These are phyloP conservation scores for Sungouiozyma ichnusensis DNA, from an alignment of 805 yeast species.

Conservation along the genomic window DNA sequence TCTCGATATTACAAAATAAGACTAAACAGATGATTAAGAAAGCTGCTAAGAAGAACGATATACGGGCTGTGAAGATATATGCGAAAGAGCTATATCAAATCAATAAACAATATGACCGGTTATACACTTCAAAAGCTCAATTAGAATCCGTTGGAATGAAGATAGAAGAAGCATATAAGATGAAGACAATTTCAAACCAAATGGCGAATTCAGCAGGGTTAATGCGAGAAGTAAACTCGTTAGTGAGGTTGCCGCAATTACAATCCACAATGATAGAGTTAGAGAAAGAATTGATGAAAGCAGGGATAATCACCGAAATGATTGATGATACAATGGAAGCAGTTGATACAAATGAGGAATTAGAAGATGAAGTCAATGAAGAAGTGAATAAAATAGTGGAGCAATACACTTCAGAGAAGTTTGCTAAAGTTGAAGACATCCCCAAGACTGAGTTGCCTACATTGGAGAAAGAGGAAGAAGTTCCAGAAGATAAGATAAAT, in stretches of 20 bases:
- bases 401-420: constrained; percentile 35
- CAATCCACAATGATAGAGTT: constrained; percentile 76
- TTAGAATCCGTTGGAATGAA: constrained; percentile 80
- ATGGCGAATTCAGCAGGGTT: constrained; percentile 67
- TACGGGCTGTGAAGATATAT: constrained; percentile 62
- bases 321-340: constrained; percentile 79
- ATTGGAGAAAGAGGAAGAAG: constrained; percentile 25
- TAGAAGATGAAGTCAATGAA: constrained; percentile 54
- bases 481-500: constrained; percentile 35
- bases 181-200: constrained; percentile 72
- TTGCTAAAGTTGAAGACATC: constrained; percentile 28
- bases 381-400: constrained; percentile 55
- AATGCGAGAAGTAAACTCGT: constrained; percentile 78
- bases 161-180: constrained; percentile 81
- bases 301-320: constrained; percentile 90
- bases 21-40: constrained; percentile 67
- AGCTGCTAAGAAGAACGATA: constrained; percentile 67
- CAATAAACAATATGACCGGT: constrained; percentile 60
- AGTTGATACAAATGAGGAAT: constrained; percentile 39
- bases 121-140: constrained; percentile 75
- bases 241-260: constrained; percentile 71
- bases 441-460: constrained; percentile 26
- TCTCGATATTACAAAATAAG: constrained; percentile 60
- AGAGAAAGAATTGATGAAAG: constrained; percentile 75
- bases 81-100: constrained; percentile 74